Percentiles rank a stretch among this genome's conserved stretches.
These are phyloP conservation scores for Argentina anserina DNA, from an alignment of 306 rosid genomes.

Conservation along the genomic window DNA sequence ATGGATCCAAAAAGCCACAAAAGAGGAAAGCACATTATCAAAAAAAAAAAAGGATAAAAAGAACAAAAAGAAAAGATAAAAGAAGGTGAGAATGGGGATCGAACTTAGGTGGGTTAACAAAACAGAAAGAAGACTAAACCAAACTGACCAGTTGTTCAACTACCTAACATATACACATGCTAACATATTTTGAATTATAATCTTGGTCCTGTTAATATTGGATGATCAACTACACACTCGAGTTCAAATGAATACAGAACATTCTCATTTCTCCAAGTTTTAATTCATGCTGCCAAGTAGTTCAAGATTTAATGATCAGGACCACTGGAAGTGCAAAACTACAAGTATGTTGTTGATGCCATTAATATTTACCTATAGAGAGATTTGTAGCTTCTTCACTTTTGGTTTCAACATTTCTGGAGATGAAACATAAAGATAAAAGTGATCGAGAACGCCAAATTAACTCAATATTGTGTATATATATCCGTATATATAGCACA, in stretches of 20 bases:
- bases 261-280: neutral
- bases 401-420: conserved; percentile 1
- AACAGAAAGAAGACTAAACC: too few species aligned
- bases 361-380: too few species aligned
- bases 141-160: too few species aligned
- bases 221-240: neutral
- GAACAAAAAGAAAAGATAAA: too few species aligned
- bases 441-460: neutral
- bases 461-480: neutral
- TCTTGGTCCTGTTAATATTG: too few species aligned
- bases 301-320: neutral
- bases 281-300: neutral
- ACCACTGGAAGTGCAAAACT: neutral
- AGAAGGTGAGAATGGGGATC: too few species aligned
- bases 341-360: neutral
- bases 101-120: too few species aligned
- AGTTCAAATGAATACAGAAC: neutral
- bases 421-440: neutral
- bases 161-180: too few species aligned
- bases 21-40: too few species aligned
- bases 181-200: too few species aligned
- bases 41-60: too few species aligned
- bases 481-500: neutral
- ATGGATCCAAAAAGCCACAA: too few species aligned
- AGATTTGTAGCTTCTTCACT: neutral